A percentile compares a stretch with the other conserved stretches of the same genome.
Conservation (phyloP, 2,329 filamentous ascomycete species). For the Beauveria australis region DNA sequence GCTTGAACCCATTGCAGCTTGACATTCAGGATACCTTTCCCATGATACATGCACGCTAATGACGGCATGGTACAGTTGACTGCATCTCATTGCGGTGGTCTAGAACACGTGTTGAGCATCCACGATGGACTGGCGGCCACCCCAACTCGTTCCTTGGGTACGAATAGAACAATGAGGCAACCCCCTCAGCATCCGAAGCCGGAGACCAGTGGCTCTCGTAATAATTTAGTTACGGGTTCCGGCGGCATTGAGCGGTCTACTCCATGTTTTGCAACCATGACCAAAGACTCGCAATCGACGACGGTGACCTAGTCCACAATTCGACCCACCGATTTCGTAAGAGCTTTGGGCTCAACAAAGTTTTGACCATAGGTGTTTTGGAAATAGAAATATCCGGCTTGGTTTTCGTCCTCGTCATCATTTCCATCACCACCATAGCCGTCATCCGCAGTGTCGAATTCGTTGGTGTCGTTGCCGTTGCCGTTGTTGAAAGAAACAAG, state of each 20-base stretch:
- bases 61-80: neutral
- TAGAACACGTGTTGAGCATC: neutral
- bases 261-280: neutral
- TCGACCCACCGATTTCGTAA: slow-evolving; percentile 12
- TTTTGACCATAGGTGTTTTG: neutral
- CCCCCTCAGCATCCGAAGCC: slow-evolving; percentile 5
- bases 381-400: neutral
- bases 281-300: neutral
- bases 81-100: neutral
- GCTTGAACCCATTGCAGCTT: neutral
- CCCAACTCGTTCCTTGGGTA: neutral
- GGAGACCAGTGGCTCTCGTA: slow-evolving; percentile 1
- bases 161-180: neutral
- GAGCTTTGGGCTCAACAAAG: slow-evolving; percentile 1
- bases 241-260: slow-evolving; percentile 11
- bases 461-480: neutral
- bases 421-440: neutral
- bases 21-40: neutral
- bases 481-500: neutral
- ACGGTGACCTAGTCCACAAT: slow-evolving; percentile 8
- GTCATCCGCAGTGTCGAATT: neutral
- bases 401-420: neutral
- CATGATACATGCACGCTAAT: neutral
- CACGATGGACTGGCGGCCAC: neutral
- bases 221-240: slow-evolving; percentile 1